Evolutionary conservation across 176 grass and related monocot genomes (phyloP), one percentile per base, ranked within the genome.

Genomic region (Oryza australiensis): DNA sequence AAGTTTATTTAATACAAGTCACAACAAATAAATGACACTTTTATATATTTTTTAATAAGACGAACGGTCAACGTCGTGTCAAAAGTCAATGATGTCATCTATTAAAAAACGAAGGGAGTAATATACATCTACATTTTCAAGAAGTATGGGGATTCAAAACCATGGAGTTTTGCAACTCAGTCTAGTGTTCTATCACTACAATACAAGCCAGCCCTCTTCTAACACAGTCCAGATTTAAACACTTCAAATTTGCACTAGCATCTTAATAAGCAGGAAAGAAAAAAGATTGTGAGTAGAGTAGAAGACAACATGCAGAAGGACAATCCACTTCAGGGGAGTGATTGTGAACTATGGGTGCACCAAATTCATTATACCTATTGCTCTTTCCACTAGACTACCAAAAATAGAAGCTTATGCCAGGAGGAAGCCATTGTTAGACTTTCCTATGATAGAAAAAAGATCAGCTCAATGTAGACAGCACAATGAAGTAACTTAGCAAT

Each of bases 361-460:
- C 49, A 80, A 26, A 80, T 75, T 80, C 40, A 22, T 75, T 75
- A 40, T 30, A 81, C 51, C 70, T 64, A 33, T 42, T 81, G 70
- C 27, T 77, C 64, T 89, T 75, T 77, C 26, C 18, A 57, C 15
- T 70, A 20, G 12, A 53, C 13, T 23, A 59, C 24, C 35, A 75
- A n/a, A 76, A 75, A 72, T 9, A 49, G 35, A 70, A 30, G 16
- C 26, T 24, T 12, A 24, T 74, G 29, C 26, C 23, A 23, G 55
- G 0, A 82, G 1, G 9, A 12, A 48, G 46, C 64, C 15, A 66
- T 9, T 22, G 0, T 63, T 49, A 48, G 34, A 5, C 38, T 80
- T 80, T 26, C 13, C 29, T 38, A 55, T 26, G 5, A 67, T 24
- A n/a, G 28, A n/a, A 63, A 66, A 67, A 40, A 69, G 18, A 26